Evolutionary conservation across 176 grass and related monocot species (phyloP), one percentile per base, ranked within the genome.

Genomic region (Oryza officinalis): DNA sequence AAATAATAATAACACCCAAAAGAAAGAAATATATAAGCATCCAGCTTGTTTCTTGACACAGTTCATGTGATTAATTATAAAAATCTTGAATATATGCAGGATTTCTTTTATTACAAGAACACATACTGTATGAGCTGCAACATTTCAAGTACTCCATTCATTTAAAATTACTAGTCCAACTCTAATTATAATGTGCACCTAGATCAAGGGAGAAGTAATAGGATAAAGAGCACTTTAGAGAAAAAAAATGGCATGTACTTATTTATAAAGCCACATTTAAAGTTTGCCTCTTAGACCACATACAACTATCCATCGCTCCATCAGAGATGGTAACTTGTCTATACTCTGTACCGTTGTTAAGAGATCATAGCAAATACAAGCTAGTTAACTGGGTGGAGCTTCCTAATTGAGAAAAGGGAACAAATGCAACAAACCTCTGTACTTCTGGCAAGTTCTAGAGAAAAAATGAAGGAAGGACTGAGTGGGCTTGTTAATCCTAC

Each of bases 391-490:
- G 6, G 14, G 13, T 18, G 13, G 69, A 84, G 14, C 12, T 76
- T 76, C 64, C 27, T 44, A 38, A 60, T 25, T 20, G 23, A 44
- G 77, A 69, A 83, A 59, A 1, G 66, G 67, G 46, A 81, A 74
- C 2, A 49, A 80, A 0, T 60, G 65, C 10, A 63, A 45, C 67
- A 87, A 77, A 98, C 96, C 85, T 95, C 79, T 87, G 80, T 90
- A 81, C 38, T 95, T 87, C 87, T 83, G 40, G 77, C 87, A 90
- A 95, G 80, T 65, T 98, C 91, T 77, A 95, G 87, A 45, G 88
- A 88, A 54, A 93, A 92, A 64, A 90, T 98, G 80, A 93, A 88
- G 69, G 91, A 98, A 88, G 96, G 96, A 79, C 87, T 93, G 31
- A 95, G 89, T 3, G 96, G 96, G 50, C 96, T 98, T 69, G 85